Percentiles rank a stretch among this genome's conserved stretches.
Evolutionary conservation across 1,139 yeast species (phyloP).

Genomic region (Zygosaccharomyces pseudobailii): DNA sequence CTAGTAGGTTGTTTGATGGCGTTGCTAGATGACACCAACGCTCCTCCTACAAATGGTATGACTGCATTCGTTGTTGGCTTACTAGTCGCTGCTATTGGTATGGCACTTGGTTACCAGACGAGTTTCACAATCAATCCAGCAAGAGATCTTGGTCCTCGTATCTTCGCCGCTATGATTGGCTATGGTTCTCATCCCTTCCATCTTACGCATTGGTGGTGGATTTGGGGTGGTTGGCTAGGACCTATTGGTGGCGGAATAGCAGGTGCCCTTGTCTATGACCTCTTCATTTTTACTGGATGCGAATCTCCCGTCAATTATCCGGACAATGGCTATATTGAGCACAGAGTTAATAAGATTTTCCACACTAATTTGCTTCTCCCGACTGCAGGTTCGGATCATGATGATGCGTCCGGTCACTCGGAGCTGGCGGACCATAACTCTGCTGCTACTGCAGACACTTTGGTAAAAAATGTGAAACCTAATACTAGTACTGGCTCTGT

Average conservation of each 20-base stretch:
- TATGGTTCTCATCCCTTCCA: constrained; percentile 37
- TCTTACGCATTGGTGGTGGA: constrained; percentile 25
- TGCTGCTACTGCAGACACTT: not conserved
- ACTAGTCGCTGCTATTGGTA: constrained; percentile 40
- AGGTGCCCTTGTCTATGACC: constrained; percentile 41
- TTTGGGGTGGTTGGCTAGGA: constrained; percentile 37
- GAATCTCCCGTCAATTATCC: constrained; percentile 40
- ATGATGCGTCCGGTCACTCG: not conserved
- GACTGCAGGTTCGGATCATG: not conserved
- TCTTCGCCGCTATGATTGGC: constrained; percentile 40
- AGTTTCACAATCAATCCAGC: constrained; percentile 45
- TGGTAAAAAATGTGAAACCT: not conserved
- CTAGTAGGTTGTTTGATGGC: constrained; percentile 19
- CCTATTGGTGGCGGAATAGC: constrained; percentile 40
- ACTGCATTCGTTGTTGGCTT: constrained; percentile 22
- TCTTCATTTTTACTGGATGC: constrained; percentile 39
- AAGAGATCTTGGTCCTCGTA: constrained; percentile 44
- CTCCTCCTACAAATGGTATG: constrained; percentile 19
- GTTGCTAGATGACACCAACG: constrained; percentile 16
- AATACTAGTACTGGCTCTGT: not conserved
- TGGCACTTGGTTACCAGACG: constrained; percentile 42
- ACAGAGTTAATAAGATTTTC: constrained; percentile 12
- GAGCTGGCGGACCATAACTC: constrained; percentile 5
- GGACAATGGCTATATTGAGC: constrained; percentile 18
- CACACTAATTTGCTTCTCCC: constrained; percentile 5